Percentiles rank a stretch among this genome's conserved stretches.
Evolutionary conservation across 345 rosid genomes (phyloP).

Genomic region (Syzygium aqueum): DNA sequence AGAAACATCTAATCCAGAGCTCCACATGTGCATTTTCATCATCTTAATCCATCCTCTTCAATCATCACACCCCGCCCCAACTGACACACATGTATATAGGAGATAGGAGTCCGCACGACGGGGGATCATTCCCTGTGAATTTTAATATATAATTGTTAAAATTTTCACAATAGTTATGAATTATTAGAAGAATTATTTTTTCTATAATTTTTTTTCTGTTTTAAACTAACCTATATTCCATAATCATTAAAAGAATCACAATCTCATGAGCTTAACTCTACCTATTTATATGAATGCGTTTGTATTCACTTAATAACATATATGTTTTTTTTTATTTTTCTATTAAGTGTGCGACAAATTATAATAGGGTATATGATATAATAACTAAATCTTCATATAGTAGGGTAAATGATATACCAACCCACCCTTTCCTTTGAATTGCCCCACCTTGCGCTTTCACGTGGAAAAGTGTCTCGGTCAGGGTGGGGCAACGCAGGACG

Average conservation of each 20-base stretch:
- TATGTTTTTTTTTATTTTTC: background rate
- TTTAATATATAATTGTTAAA: background rate
- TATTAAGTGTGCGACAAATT: accelerated
- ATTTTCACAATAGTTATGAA: background rate
- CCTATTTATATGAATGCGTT: background rate
- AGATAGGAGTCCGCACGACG: no score
- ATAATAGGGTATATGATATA: background rate
- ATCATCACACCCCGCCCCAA: no score
- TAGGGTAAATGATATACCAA: background rate
- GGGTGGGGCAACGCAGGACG: background rate
- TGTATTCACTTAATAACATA: background rate
- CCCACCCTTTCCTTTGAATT: background rate
- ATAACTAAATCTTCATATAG: no score
- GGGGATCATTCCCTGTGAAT: background rate
- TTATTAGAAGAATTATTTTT: background rate
- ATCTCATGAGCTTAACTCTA: background rate
- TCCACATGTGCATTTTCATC: no score
- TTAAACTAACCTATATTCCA: background rate
- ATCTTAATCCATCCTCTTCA: no score
- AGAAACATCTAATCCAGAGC: no score
- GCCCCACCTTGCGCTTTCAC: background rate
- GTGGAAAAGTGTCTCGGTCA: background rate
- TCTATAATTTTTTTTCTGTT: background rate
- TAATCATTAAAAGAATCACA: background rate
- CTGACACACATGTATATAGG: no score